Percentiles rank a stretch among this genome's conserved stretches.
Evolutionary conservation across 1,284 basidiomycete genomes (phyloP).

Genomic region (Cronartium quercuum): DNA sequence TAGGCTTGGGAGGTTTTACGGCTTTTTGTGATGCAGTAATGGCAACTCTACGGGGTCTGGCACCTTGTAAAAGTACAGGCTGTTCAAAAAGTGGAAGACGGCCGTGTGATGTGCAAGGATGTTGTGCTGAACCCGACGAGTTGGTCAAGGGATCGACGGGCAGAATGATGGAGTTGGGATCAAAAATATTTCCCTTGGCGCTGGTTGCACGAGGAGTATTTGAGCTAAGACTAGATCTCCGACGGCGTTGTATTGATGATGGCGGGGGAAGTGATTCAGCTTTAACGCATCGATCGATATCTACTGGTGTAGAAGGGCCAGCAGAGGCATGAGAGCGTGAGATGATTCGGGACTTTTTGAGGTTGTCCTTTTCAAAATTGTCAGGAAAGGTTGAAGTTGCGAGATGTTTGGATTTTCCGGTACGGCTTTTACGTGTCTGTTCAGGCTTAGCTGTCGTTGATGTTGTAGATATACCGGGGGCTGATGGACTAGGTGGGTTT

Average conservation of each 20-base stretch:
- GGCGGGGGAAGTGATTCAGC: slow-evolving; percentile 36
- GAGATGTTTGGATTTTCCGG: slow-evolving; percentile 20
- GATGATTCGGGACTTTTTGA: slow-evolving; percentile 8
- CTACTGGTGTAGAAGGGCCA: slow-evolving; percentile 10
- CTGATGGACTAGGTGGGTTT: slow-evolving; percentile 33
- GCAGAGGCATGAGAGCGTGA: slow-evolving; percentile 12
- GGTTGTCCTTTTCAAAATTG: slow-evolving; percentile 16
- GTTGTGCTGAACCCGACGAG: background rate
- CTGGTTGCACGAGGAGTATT: slow-evolving; percentile 12
- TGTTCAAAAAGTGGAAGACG: slow-evolving; percentile 37
- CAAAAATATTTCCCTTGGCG: slow-evolving; percentile 15
- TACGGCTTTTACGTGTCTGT: slow-evolving; percentile 19
- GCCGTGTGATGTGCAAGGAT: slow-evolving; percentile 38
- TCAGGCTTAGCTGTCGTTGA: slow-evolving; percentile 23
- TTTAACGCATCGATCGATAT: slow-evolving; percentile 15
- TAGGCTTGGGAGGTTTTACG: slow-evolving; percentile 14
- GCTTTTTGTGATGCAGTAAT: background rate
- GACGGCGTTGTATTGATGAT: slow-evolving; percentile 3
- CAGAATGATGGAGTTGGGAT: slow-evolving; percentile 4
- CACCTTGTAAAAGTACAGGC: slow-evolving; percentile 37
- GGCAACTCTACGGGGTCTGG: slow-evolving; percentile 10
- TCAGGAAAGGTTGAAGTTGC: slow-evolving; percentile 7
- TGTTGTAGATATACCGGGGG: background rate
- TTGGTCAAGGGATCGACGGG: background rate
- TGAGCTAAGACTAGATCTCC: slow-evolving; percentile 3